phyloP scores from a whole-genome alignment of 768 basidiomycete species.

The Wakefieldia striispora region DNA sequence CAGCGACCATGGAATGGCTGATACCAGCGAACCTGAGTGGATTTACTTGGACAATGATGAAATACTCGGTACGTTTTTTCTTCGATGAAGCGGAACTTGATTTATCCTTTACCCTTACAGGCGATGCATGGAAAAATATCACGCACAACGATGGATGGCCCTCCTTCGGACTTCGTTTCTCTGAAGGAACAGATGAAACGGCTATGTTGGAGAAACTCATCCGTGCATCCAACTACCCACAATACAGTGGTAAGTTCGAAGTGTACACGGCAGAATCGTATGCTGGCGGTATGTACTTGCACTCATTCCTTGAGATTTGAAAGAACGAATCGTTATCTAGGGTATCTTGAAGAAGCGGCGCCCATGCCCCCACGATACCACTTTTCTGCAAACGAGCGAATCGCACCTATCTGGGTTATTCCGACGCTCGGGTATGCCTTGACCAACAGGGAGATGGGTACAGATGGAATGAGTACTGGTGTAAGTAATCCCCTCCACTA shows the following conservation, averaged over 20 bases:
- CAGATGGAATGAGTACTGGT: constrained; percentile 68
- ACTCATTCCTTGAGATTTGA: not conserved
- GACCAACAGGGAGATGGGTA: constrained; percentile 60
- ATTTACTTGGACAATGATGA: constrained; percentile 66
- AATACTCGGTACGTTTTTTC: constrained; percentile 24
- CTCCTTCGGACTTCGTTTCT: constrained; percentile 80
- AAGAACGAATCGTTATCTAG: not conserved
- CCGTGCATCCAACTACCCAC: constrained; percentile 42
- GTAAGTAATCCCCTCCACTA: constrained; percentile 41
- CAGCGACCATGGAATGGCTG: constrained; percentile 89
- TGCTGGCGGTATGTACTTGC: constrained; percentile 13
- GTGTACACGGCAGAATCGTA: constrained; percentile 41
- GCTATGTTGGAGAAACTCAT: constrained; percentile 55
- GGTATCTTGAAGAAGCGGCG: constrained; percentile 10
- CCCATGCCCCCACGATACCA: constrained; percentile 79
- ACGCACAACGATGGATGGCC: constrained; percentile 86
- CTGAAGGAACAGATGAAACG: constrained; percentile 50
- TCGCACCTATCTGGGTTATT: constrained; percentile 84
- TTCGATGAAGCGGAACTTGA: not conserved
- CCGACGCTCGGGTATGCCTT: constrained; percentile 80
- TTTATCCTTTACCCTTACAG: constrained; percentile 4
- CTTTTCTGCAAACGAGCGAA: constrained; percentile 68
- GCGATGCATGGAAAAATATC: constrained; percentile 25
- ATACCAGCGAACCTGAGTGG: constrained; percentile 74
- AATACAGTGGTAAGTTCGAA: constrained; percentile 56